A percentile compares a stretch with the other conserved stretches of the same genome.
Evolutionary conservation across 139 green algal species (phyloP).

Genomic region (Chlorokybus atmophyticus): DNA sequence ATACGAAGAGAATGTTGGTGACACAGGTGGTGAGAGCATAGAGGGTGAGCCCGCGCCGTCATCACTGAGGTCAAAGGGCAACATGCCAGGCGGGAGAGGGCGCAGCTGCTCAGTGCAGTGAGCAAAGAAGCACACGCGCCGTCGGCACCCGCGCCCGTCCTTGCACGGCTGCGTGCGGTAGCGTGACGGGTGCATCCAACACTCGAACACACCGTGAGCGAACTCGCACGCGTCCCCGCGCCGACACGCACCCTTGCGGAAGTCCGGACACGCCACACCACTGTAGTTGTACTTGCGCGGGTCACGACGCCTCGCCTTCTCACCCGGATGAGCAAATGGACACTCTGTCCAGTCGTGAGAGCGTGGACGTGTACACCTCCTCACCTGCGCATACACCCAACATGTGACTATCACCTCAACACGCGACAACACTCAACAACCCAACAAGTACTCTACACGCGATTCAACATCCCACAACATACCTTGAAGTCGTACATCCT

Average conservation of each 20-base stretch:
- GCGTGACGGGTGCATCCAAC: slow-evolving; percentile 83
- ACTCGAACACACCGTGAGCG: slow-evolving; percentile 93
- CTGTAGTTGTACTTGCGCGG: slow-evolving; percentile 66
- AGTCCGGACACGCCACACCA: slow-evolving; percentile 83
- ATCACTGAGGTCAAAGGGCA: not conserved
- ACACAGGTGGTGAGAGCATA: not conserved
- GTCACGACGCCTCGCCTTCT: slow-evolving; percentile 81
- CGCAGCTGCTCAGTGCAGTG: slow-evolving; percentile 70
- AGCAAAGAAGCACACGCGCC: slow-evolving; percentile 95
- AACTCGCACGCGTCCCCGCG: slow-evolving; percentile 75
- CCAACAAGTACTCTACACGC: too few species aligned
- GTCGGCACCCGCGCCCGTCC: slow-evolving; percentile 67
- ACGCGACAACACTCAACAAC: too few species aligned
- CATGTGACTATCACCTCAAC: too few species aligned
- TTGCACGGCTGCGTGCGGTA: slow-evolving; percentile 87
- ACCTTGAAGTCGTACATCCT: slow-evolving; percentile 45
- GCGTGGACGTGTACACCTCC: slow-evolving; percentile 44
- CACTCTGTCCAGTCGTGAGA: slow-evolving; percentile 91
- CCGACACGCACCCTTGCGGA: slow-evolving; percentile 71
- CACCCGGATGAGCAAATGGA: slow-evolving; percentile 84
- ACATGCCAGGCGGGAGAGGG: not conserved
- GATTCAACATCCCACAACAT: too few species aligned
- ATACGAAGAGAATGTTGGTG: not conserved
- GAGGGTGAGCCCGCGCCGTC: not conserved
- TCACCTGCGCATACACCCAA: not conserved